Percentiles rank a stretch among this genome's conserved stretches.
These are phyloP conservation scores for Aspergillus kassunensis DNA, from an alignment of 495 filamentous ascomycete genomes.

Conservation along the genomic window DNA sequence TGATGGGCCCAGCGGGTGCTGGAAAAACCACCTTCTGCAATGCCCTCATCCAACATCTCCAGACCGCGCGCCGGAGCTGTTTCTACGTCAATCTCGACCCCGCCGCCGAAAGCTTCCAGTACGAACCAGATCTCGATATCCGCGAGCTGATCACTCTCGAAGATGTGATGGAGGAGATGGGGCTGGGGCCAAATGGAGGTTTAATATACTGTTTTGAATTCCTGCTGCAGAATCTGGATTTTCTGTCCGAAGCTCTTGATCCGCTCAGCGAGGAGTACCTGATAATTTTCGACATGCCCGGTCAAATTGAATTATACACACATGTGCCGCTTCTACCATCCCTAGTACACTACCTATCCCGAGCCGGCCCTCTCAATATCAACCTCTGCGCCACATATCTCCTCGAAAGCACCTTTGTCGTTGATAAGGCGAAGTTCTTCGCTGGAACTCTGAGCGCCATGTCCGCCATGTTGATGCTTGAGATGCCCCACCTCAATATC, in stretches of 20 bases:
- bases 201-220: constrained; percentile 97
- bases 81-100: constrained; percentile 99
- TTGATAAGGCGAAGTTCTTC: constrained; percentile 96
- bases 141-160: constrained; percentile 92
- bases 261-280: constrained; percentile 89
- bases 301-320: constrained; percentile 98
- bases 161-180: constrained; percentile 98
- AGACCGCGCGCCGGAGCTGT: constrained; percentile 80
- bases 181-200: constrained; percentile 89
- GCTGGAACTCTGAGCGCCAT: constrained; percentile 92
- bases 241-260: constrained; percentile 82
- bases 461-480: constrained; percentile 98
- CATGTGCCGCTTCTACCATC: constrained; percentile 88
- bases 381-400: constrained; percentile 93
- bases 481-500: constrained; percentile 91
- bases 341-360: constrained; percentile 76
- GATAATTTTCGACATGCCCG: constrained; percentile 97
- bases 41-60: constrained; percentile 85
- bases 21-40: constrained; percentile 96
- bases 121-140: constrained; percentile 93
- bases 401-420: constrained; percentile 89
- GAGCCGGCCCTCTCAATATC: constrained; percentile 77
- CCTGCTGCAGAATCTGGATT: constrained; percentile 92
- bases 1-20: constrained; percentile 88
- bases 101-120: constrained; percentile 87